phyloP scores from a whole-genome alignment of 176 grass and related monocot genomes.

The Bothriochloa decipiens region DNA sequence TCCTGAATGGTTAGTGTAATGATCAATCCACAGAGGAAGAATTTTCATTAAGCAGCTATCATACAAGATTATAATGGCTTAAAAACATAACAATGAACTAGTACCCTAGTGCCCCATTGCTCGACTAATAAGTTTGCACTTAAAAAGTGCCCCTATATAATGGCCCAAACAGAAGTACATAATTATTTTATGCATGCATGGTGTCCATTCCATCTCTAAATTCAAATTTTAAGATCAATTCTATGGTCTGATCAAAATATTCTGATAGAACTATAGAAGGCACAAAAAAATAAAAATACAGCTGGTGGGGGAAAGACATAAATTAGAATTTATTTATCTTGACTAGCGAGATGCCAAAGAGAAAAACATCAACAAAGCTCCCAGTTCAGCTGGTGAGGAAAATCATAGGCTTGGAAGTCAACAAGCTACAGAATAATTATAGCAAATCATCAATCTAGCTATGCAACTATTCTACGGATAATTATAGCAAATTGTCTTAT shows the following conservation, averaged over 20 bases:
- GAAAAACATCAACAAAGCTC: slow-evolving; percentile 10
- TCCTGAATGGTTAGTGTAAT: slow-evolving; percentile 50
- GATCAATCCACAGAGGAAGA: neutral
- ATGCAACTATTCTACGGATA: neutral
- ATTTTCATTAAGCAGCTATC: neutral
- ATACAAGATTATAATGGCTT: slow-evolving; percentile 9
- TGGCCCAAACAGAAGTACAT: neutral
- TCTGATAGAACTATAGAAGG: neutral
- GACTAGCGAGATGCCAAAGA: neutral
- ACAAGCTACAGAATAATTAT: neutral
- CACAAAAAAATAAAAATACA: neutral
- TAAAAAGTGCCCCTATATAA: neutral
- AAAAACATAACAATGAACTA: slow-evolving; percentile 10
- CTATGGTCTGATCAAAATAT: slow-evolving; percentile 3
- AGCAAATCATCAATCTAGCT: neutral
- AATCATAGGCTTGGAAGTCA: slow-evolving; percentile 9
- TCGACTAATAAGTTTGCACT: neutral
- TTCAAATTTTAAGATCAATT: neutral
- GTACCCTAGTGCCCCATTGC: neutral
- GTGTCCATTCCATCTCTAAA: neutral
- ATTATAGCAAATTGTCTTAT: neutral
- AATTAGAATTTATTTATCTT: neutral
- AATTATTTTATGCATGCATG: slow-evolving; percentile 2
- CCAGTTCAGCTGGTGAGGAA: neutral
- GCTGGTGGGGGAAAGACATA: neutral